Conservation (phyloP, 805 yeast genomes). For the Candida tammaniensis region DNA sequence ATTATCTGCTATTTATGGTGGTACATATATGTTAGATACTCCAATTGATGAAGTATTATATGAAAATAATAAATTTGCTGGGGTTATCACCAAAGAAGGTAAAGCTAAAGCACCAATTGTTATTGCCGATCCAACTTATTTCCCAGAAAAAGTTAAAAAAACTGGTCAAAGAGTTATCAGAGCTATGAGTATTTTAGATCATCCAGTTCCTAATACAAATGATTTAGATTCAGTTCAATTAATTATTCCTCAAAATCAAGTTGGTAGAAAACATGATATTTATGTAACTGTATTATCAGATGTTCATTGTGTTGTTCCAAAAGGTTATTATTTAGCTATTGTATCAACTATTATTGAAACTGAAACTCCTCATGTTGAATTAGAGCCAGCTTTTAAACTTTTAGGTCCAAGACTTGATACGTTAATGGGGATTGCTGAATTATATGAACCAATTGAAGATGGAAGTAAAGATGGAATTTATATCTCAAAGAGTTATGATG, state of each 20-base stretch:
- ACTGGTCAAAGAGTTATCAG: conserved; percentile 75
- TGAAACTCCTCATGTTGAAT: conserved; percentile 84
- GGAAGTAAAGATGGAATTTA: conserved; percentile 78
- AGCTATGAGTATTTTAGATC: conserved; percentile 86
- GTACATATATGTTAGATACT: conserved; percentile 96
- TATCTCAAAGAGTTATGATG: conserved; percentile 87
- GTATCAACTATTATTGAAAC: conserved; percentile 94
- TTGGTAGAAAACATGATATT: conserved; percentile 88
- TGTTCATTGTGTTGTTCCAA: conserved; percentile 85
- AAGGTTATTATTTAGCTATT: conserved; percentile 88
- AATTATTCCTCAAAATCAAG: conserved; percentile 95
- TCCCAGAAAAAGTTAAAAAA: conserved; percentile 76
- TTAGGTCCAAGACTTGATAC: conserved; percentile 79
- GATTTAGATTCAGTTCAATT: conserved; percentile 89
- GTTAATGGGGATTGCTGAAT: conserved; percentile 89
- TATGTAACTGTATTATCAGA: conserved; percentile 88
- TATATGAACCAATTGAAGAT: conserved; percentile 82
- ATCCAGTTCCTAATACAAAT: conserved; percentile 78
- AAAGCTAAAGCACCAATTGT: conserved; percentile 88
- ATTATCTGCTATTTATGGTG: conserved; percentile 95
- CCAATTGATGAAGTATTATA: conserved; percentile 88
- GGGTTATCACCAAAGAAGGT: conserved; percentile 91
- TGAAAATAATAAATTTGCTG: conserved; percentile 67
- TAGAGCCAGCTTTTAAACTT: conserved; percentile 90
- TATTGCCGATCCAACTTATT: conserved; percentile 97